These are phyloP conservation scores for Phylloporus rhodoxanthus DNA, from an alignment of 768 basidiomycete species.

Conservation along the genomic window DNA sequence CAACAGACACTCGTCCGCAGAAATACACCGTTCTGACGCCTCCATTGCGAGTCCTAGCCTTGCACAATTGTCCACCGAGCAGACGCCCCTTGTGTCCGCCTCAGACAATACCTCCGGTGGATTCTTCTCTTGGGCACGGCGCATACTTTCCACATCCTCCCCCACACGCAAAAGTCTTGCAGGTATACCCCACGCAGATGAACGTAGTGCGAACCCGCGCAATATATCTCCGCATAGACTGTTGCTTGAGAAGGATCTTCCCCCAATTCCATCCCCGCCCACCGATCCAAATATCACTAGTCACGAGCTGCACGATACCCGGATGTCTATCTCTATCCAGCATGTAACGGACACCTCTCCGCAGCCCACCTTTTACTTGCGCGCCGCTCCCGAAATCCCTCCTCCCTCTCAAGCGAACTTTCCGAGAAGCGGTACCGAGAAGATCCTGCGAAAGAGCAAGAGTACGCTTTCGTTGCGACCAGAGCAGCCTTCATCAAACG, in stretches of 20 bases:
- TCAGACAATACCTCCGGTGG: slow-evolving; percentile 34
- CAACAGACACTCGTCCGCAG: slow-evolving; percentile 29
- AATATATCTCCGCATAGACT: slow-evolving; percentile 8
- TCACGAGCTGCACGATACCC: slow-evolving; percentile 7
- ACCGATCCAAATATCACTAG: background rate
- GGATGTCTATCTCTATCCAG: slow-evolving; percentile 18
- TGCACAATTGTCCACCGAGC: slow-evolving; percentile 42
- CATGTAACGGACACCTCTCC: slow-evolving; percentile 30
- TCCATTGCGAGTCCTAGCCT: slow-evolving; percentile 26
- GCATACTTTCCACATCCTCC: slow-evolving; percentile 31
- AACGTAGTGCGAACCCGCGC: slow-evolving; percentile 21
- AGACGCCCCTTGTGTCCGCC: slow-evolving; percentile 39
- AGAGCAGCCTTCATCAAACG: slow-evolving; percentile 10
- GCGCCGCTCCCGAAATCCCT: slow-evolving; percentile 39
- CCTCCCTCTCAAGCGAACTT: slow-evolving; percentile 43
- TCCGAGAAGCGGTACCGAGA: slow-evolving; percentile 8
- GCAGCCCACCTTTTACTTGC: slow-evolving; percentile 53
- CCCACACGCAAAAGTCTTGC: slow-evolving; percentile 28
- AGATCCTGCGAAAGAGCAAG: slow-evolving; percentile 43
- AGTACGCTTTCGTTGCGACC: slow-evolving; percentile 38
- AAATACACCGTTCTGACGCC: slow-evolving; percentile 21
- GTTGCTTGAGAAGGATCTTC: slow-evolving; percentile 43
- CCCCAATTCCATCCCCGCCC: slow-evolving; percentile 36
- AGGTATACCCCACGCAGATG: slow-evolving; percentile 16
- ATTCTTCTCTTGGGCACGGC: slow-evolving; percentile 69